Evolutionary conservation across 2,329 filamentous ascomycete genomes (phyloP).

Genomic region (Diaporthe eres): DNA sequence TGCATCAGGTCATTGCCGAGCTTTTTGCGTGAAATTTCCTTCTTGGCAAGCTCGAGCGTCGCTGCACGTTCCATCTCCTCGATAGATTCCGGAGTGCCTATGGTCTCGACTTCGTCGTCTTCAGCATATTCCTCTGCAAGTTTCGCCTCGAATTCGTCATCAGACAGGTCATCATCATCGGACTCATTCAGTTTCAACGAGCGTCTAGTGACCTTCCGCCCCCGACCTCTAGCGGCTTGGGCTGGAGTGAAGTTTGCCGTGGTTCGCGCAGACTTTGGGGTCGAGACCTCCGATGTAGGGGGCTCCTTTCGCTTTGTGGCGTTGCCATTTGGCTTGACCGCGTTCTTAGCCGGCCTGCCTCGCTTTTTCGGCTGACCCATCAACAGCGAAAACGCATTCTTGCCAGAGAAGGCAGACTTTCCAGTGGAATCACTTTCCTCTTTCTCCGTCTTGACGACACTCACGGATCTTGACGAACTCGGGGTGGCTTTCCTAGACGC

Average conservation of each 20-base stretch:
- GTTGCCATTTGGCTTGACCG: conserved; percentile 42
- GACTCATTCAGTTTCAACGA: conserved; percentile 70
- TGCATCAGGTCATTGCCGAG: conserved; percentile 95
- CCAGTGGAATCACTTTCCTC: conserved; percentile 42
- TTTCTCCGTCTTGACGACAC: conserved; percentile 44
- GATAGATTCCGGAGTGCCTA: conserved; percentile 55
- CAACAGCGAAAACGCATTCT: conserved; percentile 68
- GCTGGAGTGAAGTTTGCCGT: conserved; percentile 82
- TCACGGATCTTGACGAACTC: conserved; percentile 57
- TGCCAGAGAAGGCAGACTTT: conserved; percentile 40
- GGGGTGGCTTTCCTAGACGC: conserved; percentile 52
- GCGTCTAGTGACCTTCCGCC: conserved; percentile 61
- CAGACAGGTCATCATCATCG: conserved; percentile 78
- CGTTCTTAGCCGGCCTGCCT: conserved; percentile 45
- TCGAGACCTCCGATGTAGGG: conserved; percentile 50
- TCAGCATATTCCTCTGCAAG: conserved; percentile 73
- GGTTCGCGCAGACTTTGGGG: conserved; percentile 79
- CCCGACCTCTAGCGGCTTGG: conserved; percentile 62
- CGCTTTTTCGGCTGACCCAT: conserved; percentile 59
- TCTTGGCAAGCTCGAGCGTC: conserved; percentile 84
- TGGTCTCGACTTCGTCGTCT: conserved; percentile 53
- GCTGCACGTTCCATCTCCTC: conserved; percentile 76
- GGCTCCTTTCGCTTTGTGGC: conserved; percentile 55
- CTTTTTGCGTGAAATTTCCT: conserved; percentile 91
- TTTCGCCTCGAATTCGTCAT: conserved; percentile 86